Evolutionary conservation across 1,284 basidiomycete species (phyloP).

Genomic region (Cutaneotrichosporon arboriforme): DNA sequence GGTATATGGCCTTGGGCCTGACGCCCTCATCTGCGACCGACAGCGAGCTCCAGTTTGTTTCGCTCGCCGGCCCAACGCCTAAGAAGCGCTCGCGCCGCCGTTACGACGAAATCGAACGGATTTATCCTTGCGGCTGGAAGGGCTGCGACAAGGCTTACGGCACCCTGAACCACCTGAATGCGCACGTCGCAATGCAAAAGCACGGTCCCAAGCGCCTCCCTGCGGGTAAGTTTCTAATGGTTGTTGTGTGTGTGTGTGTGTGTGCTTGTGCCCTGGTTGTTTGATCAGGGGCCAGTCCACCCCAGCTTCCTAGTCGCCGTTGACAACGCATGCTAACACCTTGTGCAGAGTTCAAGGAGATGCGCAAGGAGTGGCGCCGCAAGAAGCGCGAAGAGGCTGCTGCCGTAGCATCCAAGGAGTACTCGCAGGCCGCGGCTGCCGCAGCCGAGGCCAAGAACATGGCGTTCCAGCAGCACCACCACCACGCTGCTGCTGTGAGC

Average conservation of each 20-base stretch:
- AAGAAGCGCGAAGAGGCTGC: conserved; percentile 66
- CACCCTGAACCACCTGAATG: conserved; percentile 55
- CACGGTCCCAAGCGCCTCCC: conserved; percentile 54
- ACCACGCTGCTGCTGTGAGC: neutral
- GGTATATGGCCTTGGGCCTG: conserved; percentile 4
- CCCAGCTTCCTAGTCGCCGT: too few relatives aligned
- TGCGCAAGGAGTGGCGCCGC: conserved; percentile 91
- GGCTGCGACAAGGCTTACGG: conserved; percentile 55
- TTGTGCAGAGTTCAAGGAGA: conserved; percentile 85
- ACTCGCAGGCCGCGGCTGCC: conserved; percentile 7
- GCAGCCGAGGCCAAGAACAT: conserved; percentile 2
- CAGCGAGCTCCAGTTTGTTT: conserved; percentile 16
- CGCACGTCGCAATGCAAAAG: conserved; percentile 56
- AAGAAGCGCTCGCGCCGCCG: conserved; percentile 48
- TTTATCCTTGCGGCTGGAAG: conserved; percentile 54
- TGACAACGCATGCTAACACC: neutral
- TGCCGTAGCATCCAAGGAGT: conserved; percentile 22
- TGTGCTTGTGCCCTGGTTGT: too few relatives aligned
- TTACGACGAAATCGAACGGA: conserved; percentile 54
- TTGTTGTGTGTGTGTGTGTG: too few relatives aligned
- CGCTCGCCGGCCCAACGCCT: conserved; percentile 31
- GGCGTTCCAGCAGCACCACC: neutral
- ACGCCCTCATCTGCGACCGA: neutral
- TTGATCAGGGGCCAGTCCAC: neutral
- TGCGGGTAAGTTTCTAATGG: conserved; percentile 41